Evolutionary conservation across 2,329 filamentous ascomycete species (phyloP).

Genomic region (Colletotrichum sp.): DNA sequence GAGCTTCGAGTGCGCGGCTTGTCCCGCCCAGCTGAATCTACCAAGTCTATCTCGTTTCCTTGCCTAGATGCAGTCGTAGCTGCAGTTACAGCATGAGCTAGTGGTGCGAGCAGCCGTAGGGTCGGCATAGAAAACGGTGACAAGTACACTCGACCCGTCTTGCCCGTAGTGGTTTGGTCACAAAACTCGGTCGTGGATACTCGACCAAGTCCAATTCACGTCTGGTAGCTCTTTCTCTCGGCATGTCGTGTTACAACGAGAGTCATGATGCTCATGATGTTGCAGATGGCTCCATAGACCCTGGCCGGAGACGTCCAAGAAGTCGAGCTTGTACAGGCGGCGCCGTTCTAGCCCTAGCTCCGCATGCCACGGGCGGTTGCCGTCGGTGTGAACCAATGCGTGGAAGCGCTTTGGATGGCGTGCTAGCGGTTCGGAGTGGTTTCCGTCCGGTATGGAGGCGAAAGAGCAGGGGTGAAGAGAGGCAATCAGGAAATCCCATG

Average conservation of each 20-base stretch:
- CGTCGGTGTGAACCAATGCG: background rate
- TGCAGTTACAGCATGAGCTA: background rate
- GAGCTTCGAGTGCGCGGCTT: background rate
- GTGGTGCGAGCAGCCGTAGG: background rate
- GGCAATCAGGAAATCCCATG: constrained; percentile 18
- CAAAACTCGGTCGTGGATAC: background rate
- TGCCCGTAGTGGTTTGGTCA: background rate
- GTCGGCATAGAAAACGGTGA: background rate
- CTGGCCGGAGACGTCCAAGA: constrained; percentile 5
- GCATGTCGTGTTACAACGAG: background rate
- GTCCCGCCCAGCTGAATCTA: background rate
- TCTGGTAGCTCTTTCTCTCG: background rate
- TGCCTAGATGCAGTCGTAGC: background rate
- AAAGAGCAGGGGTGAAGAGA: background rate
- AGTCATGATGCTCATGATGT: constrained; percentile 1
- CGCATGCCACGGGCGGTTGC: constrained; percentile 6
- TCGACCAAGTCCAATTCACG: background rate
- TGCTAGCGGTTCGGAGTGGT: background rate
- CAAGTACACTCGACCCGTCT: constrained; percentile 1
- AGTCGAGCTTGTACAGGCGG: background rate
- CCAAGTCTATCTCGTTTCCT: background rate
- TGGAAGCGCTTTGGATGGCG: background rate
- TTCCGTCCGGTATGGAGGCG: background rate
- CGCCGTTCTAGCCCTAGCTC: background rate
- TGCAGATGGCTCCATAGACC: background rate